phyloP scores from a whole-genome alignment of 495 filamentous ascomycete species.

The Hyaloscypha finlandica region DNA sequence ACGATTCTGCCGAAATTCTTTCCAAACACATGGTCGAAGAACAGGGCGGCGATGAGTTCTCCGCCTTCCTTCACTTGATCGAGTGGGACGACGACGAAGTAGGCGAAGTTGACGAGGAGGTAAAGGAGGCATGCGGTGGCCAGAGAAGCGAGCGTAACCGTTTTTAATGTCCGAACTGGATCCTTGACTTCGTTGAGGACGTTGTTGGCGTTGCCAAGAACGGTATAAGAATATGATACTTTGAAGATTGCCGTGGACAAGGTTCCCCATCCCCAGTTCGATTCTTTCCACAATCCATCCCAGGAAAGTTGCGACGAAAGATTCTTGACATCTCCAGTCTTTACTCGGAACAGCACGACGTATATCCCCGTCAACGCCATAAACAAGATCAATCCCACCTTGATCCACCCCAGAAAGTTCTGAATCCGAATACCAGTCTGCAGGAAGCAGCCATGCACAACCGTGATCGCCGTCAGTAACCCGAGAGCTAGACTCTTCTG shows the following conservation, averaged over 20 bases:
- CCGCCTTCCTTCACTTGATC: slow-evolving; percentile 69
- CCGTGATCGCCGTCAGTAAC: slow-evolving; percentile 59
- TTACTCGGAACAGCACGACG: slow-evolving; percentile 47
- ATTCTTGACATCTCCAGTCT: slow-evolving; percentile 13
- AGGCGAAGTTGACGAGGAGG: slow-evolving; percentile 69
- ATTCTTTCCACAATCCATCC: slow-evolving; percentile 51
- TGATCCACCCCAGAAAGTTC: slow-evolving; percentile 67
- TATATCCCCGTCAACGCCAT: slow-evolving; percentile 61
- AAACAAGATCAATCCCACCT: slow-evolving; percentile 64
- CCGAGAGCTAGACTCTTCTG: slow-evolving; percentile 62
- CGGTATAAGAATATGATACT: slow-evolving; percentile 71
- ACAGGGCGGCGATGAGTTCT: slow-evolving; percentile 66
- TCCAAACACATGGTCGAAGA: slow-evolving; percentile 70
- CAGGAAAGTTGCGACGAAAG: slow-evolving; percentile 29
- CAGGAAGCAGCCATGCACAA: slow-evolving; percentile 62
- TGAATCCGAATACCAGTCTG: slow-evolving; percentile 65
- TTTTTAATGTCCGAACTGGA: slow-evolving; percentile 65
- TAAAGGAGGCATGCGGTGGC: slow-evolving; percentile 64
- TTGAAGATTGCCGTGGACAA: slow-evolving; percentile 70
- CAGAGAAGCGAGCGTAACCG: slow-evolving; percentile 63
- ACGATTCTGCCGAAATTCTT: slow-evolving; percentile 54
- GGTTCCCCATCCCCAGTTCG: slow-evolving; percentile 55
- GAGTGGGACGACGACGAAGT: slow-evolving; percentile 66
- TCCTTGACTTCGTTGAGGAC: slow-evolving; percentile 76
- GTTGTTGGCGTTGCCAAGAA: slow-evolving; percentile 69